Conservation (phyloP, 495 filamentous ascomycete species). For the Acidiella bohemica region DNA sequence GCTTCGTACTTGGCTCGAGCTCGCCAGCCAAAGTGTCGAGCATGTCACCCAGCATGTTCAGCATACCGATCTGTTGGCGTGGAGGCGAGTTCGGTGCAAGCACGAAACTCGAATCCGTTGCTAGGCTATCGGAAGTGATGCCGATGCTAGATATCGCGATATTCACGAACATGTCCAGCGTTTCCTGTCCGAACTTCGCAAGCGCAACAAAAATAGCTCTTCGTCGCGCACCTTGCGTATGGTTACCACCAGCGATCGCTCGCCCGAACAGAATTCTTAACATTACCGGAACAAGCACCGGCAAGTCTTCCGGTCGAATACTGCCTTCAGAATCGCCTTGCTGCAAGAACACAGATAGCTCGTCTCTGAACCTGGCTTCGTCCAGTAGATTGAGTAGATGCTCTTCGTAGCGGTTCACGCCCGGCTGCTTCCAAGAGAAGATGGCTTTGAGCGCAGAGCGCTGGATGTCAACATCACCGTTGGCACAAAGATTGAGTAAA, state of each 20-base stretch:
- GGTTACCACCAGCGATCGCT: slow-evolving; percentile 43
- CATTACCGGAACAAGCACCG: slow-evolving; percentile 65
- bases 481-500: slow-evolving; percentile 58
- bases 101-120: slow-evolving; percentile 27
- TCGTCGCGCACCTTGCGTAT: slow-evolving; percentile 50
- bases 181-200: slow-evolving; percentile 45
- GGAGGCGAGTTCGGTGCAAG: slow-evolving; percentile 29
- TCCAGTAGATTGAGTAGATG: slow-evolving; percentile 80
- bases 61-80: slow-evolving; percentile 72
- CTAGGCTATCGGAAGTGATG: slow-evolving; percentile 33
- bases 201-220: slow-evolving; percentile 50
- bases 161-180: slow-evolving; percentile 65
- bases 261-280: slow-evolving; percentile 81
- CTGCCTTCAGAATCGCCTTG: slow-evolving; percentile 48
- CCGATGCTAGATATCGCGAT: slow-evolving; percentile 63
- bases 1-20: slow-evolving; percentile 45
- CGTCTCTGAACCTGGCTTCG: slow-evolving; percentile 81
- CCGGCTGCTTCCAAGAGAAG: slow-evolving; percentile 71
- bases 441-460: slow-evolving; percentile 71
- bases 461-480: slow-evolving; percentile 83
- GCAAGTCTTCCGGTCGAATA: slow-evolving; percentile 59
- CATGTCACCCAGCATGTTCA: slow-evolving; percentile 84
- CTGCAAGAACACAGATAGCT: slow-evolving; percentile 74
- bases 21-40: slow-evolving; percentile 64
- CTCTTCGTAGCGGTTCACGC: slow-evolving; percentile 67